phyloP scores from a whole-genome alignment of 768 basidiomycete species.

The Leucosporidium scottii region DNA sequence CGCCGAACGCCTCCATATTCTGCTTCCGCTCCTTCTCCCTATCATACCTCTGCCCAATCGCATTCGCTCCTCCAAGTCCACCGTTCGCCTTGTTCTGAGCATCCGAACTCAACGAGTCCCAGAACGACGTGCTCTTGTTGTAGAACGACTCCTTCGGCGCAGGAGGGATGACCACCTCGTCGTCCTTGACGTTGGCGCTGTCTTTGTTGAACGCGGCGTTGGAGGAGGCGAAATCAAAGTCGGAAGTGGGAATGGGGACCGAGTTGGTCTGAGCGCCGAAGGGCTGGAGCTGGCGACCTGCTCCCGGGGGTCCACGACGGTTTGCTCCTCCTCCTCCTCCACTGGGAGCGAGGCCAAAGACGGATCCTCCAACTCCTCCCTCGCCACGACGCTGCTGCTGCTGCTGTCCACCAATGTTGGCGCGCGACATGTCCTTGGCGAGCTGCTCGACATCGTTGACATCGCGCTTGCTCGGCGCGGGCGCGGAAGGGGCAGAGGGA shows the following conservation, averaged over 20 bases:
- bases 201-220: conserved; percentile 38
- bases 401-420: conserved; percentile 2
- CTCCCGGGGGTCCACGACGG: not conserved
- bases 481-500: conserved; percentile 10
- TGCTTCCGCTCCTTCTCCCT: conserved; percentile 31
- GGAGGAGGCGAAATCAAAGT: conserved; percentile 39
- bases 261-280: not conserved
- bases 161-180: conserved; percentile 24
- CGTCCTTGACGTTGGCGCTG: conserved; percentile 9
- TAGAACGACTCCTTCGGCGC: conserved; percentile 29
- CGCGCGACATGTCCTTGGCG: conserved; percentile 28
- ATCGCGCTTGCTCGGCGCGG: conserved; percentile 3
- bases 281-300: conserved; percentile 14
- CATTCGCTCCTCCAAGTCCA: conserved; percentile 14
- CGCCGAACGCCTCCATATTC: conserved; percentile 39
- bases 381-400: not conserved
- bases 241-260: conserved; percentile 25
- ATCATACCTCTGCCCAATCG: conserved; percentile 28
- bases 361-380: not conserved
- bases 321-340: not conserved
- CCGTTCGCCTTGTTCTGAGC: conserved; percentile 25
- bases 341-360: conserved; percentile 9
- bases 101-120: conserved; percentile 39
- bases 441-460: conserved; percentile 29
- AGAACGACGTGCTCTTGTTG: conserved; percentile 38